Conservation (phyloP, 176 grass and related monocot species). For the Triticum aestivum region DNA sequence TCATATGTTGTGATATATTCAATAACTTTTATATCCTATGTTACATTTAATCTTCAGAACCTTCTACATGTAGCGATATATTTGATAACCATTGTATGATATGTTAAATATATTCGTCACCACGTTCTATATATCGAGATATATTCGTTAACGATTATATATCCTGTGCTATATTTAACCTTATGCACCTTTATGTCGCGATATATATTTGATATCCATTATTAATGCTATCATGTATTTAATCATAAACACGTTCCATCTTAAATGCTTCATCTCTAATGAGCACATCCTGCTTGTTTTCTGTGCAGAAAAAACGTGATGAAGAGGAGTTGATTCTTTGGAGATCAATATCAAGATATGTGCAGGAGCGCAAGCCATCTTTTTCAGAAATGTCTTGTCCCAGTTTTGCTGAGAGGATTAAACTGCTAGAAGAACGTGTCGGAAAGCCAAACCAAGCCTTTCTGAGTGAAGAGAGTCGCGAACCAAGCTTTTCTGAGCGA, state of each 20-base stretch:
- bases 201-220: not conserved
- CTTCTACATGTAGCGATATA: not conserved
- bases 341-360: slow-evolving; percentile 44
- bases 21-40: not conserved
- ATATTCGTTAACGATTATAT: not conserved
- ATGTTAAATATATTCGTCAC: not conserved
- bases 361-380: slow-evolving; percentile 37
- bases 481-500: not conserved
- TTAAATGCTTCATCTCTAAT: not conserved
- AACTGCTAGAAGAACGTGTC: slow-evolving; percentile 30
- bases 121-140: not conserved
- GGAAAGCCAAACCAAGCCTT: not conserved
- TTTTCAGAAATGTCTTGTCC: slow-evolving; percentile 32
- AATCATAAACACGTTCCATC: not conserved
- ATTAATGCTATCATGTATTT: not conserved
- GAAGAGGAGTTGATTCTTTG: slow-evolving; percentile 45
- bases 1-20: not conserved
- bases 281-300: not conserved
- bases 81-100: not conserved
- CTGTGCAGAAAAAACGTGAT: slow-evolving; percentile 37
- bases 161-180: not conserved
- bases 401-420: slow-evolving; percentile 35
- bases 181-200: not conserved
- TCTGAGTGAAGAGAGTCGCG: not conserved
- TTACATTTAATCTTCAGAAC: not conserved